Evolutionary conservation across 345 rosid species (phyloP), one percentile per base, ranked within the genome.

Genomic region (Eucalyptus rudis): DNA sequence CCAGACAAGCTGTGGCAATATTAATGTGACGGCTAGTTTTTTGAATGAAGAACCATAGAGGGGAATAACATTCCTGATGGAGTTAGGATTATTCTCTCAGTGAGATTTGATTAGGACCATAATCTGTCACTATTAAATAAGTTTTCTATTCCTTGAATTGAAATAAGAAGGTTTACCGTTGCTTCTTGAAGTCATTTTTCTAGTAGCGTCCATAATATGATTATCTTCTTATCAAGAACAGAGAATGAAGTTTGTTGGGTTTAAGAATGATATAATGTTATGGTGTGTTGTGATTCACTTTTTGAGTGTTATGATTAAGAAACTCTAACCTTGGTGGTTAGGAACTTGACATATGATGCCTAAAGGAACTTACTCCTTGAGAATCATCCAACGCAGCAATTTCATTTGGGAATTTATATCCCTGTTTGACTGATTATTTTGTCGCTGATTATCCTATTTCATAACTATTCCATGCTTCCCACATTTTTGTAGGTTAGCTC

Each of bases 401-500:
- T 71, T 71, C 83, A 71, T 71, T 33, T 71, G 83, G 83, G 83
- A 71, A 71, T 71, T 19, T 19, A 36, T 36, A 71, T 3, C 27
- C 83, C 83, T 2, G 27, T 11, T 13, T 19, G 59, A 50, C 27
- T 51, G n/a, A 86, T 52, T 87, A 50, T 87, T 68, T 29, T 31
- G 7, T 79, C 49, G 12, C 58, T 64, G 51, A 49, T 50, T 44
- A 33, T 56, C 80, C 86, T 54, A 51, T 86, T 13, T 86, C 47
- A 51, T 86, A 54, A 31, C 45, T 33, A 62, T 88, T 64, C 71
- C 29, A n/a, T 71, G 49, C 24, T 88, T 86, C 87, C 64, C 86
- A n/a, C 86, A 68, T 58, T 81, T 84, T 59, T 93, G n/a, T 91
- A 96, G 99, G 93, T 94, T 97, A 91, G 99, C 99, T 90, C 97